A percentile compares a stretch with the other conserved stretches of the same genome.
Evolutionary conservation across 2,329 filamentous ascomycete genomes (phyloP).

Genomic region (Graphium sp.): DNA sequence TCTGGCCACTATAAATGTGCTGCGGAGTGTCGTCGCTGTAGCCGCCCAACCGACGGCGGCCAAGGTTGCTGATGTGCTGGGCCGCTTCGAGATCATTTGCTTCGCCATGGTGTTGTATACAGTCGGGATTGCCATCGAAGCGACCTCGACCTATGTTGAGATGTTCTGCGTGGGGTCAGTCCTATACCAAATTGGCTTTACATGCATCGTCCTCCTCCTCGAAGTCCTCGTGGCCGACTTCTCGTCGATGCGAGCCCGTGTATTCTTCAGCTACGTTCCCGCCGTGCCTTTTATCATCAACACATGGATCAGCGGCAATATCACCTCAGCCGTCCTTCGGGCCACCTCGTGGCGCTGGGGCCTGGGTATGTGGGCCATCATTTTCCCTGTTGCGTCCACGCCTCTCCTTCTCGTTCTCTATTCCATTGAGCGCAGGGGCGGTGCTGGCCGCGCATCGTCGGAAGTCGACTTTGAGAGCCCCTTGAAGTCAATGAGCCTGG

Average conservation of each 20-base stretch:
- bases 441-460: no score
- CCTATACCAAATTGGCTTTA: constrained; percentile 40
- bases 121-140: constrained; percentile 34
- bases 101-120: constrained; percentile 40
- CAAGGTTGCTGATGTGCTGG: constrained; percentile 47
- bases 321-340: constrained; percentile 16
- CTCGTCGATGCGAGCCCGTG: constrained; percentile 40
- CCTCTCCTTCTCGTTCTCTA: constrained; percentile 15
- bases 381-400: constrained; percentile 15
- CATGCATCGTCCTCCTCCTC: constrained; percentile 15
- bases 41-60: constrained; percentile 42
- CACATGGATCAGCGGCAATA: constrained; percentile 13
- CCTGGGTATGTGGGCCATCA: constrained; percentile 21
- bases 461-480: constrained; percentile 10
- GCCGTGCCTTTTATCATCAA: constrained; percentile 17
- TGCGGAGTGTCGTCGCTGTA: no score
- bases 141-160: constrained; percentile 26
- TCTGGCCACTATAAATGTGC: no score
- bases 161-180: constrained; percentile 26
- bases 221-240: constrained; percentile 41
- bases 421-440: constrained; percentile 12
- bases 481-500: constrained; percentile 2
- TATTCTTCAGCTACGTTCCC: constrained; percentile 39
- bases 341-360: constrained; percentile 22
- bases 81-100: constrained; percentile 39